Evolutionary conservation across 1,284 basidiomycete genomes (phyloP), one percentile per base, ranked within the genome.

Genomic region (Apiotrichum brassicae): DNA sequence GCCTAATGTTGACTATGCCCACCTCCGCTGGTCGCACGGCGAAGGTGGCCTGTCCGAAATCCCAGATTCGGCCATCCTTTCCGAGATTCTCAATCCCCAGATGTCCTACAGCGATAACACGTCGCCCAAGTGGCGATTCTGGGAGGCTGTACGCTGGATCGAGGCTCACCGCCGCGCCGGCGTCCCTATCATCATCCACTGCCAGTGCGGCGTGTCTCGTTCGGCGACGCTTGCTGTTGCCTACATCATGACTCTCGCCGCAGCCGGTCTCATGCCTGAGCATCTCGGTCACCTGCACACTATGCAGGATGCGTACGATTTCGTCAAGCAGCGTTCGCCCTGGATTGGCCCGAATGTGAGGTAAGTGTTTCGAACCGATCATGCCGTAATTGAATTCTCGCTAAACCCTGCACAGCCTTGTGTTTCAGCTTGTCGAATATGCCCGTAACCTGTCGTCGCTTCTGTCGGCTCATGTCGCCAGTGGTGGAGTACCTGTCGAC

Each of bases 261-360:
- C 85, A 33, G 77, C 81, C 43, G 82, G 81, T 43, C 81, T 82
- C 3, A 76, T 83, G 35, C 78, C 75, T 25, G 82, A 84, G 18
- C 79, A 82, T 14, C 77, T 85, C 22, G 83, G 88, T 54, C 80
- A 89, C 11, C 83, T 85, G 7, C 56, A 62, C 24, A 74, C 88
- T 41, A 95, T 95, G 90, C 89, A 95, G 69, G 87, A 85, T 47
- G 87, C 91, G 33, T 97, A 97, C 75, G 77, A 85, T 56, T 92
- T 82, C 72, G 88, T 93, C 42, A 94, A 95, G 74, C 78, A 82
- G 62, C 91, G 87, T 75, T 89, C 86, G 65, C 82, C 81, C 66
- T 87, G 86, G 78, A 82, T 90, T 55, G 88, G 91, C 19, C 92
- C 94, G 37, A 97, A 97, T 73, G 93, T 94, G 82, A 89, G 86